Conservation (phyloP, 495 filamentous ascomycete genomes). For the Copromyces sp. region DNA sequence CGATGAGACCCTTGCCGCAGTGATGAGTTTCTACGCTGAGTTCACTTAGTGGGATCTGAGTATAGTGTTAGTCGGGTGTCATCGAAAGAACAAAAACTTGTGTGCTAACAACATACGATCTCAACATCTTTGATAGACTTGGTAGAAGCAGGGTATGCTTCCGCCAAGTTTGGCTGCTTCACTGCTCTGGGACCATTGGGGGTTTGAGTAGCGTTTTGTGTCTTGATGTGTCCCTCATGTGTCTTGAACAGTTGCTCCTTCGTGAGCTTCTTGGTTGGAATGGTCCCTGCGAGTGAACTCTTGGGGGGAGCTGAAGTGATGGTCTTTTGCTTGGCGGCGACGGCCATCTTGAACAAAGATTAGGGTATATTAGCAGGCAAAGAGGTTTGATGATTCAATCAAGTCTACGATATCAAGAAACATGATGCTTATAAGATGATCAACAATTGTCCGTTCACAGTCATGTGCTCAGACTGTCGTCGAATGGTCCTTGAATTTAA, state of each 20-base stretch:
- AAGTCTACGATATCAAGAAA: background rate
- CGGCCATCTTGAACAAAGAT: conserved; percentile 3
- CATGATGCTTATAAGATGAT: background rate
- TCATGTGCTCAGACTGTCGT: background rate
- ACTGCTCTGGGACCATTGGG: conserved; percentile 20
- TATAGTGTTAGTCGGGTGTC: background rate
- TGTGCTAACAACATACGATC: conserved; percentile 11
- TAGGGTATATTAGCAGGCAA: background rate
- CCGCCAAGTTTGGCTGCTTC: conserved; percentile 22
- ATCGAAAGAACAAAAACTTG: background rate
- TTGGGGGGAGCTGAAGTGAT: background rate
- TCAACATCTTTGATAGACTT: conserved; percentile 25
- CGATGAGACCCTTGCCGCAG: conserved; percentile 33
- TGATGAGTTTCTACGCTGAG: conserved; percentile 43
- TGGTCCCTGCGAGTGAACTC: conserved; percentile 1
- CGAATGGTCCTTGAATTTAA: conserved; percentile 2
- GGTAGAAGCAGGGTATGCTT: conserved; percentile 24
- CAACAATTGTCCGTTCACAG: background rate
- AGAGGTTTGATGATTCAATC: background rate
- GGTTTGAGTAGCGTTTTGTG: conserved; percentile 12
- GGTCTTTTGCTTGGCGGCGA: background rate
- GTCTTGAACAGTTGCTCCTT: conserved; percentile 24
- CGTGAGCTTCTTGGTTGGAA: conserved; percentile 12
- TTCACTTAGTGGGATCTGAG: conserved; percentile 21
- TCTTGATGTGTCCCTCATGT: conserved; percentile 21